phyloP scores from a whole-genome alignment of 345 rosid genomes.

The Stellera chamaejasme region DNA sequence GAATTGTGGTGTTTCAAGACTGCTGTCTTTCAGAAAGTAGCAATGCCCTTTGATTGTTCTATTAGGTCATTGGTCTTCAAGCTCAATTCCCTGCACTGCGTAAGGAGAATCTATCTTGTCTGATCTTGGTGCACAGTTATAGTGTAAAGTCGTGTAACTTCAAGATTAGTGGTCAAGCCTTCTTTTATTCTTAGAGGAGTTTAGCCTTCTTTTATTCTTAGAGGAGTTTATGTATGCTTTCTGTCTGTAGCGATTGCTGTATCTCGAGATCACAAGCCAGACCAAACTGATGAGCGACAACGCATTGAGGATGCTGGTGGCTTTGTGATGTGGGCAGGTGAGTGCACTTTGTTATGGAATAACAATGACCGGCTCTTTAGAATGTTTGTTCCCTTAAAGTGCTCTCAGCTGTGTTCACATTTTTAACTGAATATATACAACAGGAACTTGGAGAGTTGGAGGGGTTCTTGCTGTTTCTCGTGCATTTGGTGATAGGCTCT shows the following conservation, averaged over 20 bases:
- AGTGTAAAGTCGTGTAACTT: no score
- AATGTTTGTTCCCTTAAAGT: background rate
- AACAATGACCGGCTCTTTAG: background rate
- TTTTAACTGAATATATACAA: constrained; percentile 9
- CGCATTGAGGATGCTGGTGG: constrained; percentile 99
- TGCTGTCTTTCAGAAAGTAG: no score
- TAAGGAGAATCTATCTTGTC: no score
- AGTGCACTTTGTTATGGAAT: constrained; percentile 4
- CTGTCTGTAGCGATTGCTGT: constrained; percentile 72
- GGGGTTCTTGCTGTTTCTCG: constrained; percentile 99
- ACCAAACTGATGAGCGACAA: constrained; percentile 95
- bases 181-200: no score
- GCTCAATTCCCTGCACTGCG: no score
- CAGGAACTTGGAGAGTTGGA: constrained; percentile 99
- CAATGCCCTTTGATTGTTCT: no score
- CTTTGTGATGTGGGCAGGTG: constrained; percentile 99
- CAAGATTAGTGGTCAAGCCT: no score
- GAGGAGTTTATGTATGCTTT: background rate
- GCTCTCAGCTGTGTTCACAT: background rate
- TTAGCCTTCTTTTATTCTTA: no score
- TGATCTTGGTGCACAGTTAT: no score
- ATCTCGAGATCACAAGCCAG: constrained; percentile 98
- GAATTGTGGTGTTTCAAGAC: no score
- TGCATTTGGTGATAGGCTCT: constrained; percentile 94
- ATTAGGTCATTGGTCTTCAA: no score